Base-by-base conservation (phyloP, 2,329 filamentous ascomycete species). In the Diaporthe helianthi region DNA sequence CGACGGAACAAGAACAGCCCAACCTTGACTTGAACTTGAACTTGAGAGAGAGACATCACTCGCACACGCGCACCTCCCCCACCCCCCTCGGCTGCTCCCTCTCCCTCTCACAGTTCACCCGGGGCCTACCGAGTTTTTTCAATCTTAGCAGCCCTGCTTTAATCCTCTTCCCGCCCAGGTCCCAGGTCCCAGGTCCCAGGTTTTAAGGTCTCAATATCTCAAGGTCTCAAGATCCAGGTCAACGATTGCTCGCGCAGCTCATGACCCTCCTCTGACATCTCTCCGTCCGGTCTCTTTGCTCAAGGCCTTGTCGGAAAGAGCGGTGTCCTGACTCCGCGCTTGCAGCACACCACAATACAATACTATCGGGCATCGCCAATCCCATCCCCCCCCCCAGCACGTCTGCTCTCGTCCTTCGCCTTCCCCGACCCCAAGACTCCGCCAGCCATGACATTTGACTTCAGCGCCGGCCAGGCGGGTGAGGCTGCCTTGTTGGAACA, bases 401-500 rank as follows among this genome's bases (percentile, higher is more conserved):
- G 73, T 74, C 76, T 75, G 75, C 51, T 41, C 36, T 54, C 74
- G 75, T 76, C 67, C 65, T 65, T 72, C 70, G 67, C 70, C 77
- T 73, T 76, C 73, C 72, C 76, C 75, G 74, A 73, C 73, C 74
- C 29, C 46, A 36, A 58, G 29, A 22, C 53, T 29, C 73, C 75
- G 72, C 74, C 76, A 85, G 67, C 77, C 78, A 86, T 86, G 88
- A 85, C 84, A 80, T 85, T 86, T 83, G 86, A 89, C 77, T 90
- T 87, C 82, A 85, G 85, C 80, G 77, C 81, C 78, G 82, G 83
- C 78, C 68, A 68, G 33, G 83, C 83, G 80, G 84, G 83, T 79
- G 87, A 90, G 60, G 75, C 75, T 79, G 86, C 83, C 78, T 84
- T 90, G 77, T 78, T 90, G 77, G 87, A 90, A 77, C 82, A 90